These are phyloP conservation scores for Amphicarpaea edgeworthii DNA, from an alignment of 306 rosid genomes.

Conservation along the genomic window DNA sequence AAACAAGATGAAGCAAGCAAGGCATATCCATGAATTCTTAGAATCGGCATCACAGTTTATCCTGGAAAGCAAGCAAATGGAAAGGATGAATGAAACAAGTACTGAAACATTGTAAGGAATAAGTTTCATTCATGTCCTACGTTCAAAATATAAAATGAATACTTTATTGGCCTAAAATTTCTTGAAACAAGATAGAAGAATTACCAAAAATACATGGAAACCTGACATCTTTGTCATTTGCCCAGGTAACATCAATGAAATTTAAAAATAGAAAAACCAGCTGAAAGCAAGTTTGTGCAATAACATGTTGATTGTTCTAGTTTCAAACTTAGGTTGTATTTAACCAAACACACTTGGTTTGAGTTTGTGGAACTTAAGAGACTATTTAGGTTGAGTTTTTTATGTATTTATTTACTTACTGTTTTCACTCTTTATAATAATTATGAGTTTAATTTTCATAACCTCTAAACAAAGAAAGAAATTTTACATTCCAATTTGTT, in stretches of 20 bases:
- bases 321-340: too few species aligned
- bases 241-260: neutral
- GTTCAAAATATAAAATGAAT: constrained; percentile 1
- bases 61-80: constrained; percentile 35
- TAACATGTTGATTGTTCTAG: neutral
- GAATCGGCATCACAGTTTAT: constrained; percentile 54
- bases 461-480: too few species aligned
- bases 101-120: constrained; percentile 4
- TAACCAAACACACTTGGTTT: too few species aligned
- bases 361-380: neutral
- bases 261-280: neutral
- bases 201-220: neutral
- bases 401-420: neutral
- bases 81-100: constrained; percentile 6
- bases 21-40: constrained; percentile 51
- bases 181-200: constrained; percentile 9
- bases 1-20: constrained; percentile 51
- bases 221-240: neutral
- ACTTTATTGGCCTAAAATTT: neutral
- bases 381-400: neutral
- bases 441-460: too few species aligned
- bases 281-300: neutral
- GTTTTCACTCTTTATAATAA: neutral
- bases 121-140: constrained; percentile 1
- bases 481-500: too few species aligned